Percentiles rank a stretch among this genome's conserved stretches.
Conservation (phyloP, 2,329 filamentous ascomycete genomes). For the Celoporthe dispersa region DNA sequence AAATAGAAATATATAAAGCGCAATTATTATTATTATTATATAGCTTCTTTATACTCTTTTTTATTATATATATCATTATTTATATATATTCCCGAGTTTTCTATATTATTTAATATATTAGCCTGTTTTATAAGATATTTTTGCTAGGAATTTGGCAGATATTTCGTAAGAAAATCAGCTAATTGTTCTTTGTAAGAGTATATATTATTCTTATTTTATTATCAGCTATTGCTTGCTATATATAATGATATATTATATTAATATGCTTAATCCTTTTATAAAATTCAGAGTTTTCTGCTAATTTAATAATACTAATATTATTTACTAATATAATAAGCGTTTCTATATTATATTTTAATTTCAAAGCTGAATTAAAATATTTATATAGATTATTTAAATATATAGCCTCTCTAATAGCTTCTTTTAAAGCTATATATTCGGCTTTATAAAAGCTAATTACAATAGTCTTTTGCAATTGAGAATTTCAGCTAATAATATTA, state of each 20-base stretch:
- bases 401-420: not conserved
- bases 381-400: slow-evolving; percentile 4
- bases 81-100: not conserved
- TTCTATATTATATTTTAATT: not conserved
- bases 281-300: slow-evolving; percentile 8
- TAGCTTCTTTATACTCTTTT: not conserved
- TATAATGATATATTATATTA: not conserved
- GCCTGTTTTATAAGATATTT: not conserved
- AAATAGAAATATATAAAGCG: no score
- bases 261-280: slow-evolving; percentile 14
- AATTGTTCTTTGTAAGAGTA: not conserved
- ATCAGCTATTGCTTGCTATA: not conserved
- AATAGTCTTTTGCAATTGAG: no score
- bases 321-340: not conserved
- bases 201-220: slow-evolving; percentile 12
- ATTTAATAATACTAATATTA: slow-evolving; percentile 4
- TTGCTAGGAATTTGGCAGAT: not conserved
- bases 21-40: not conserved
- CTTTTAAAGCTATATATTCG: slow-evolving; percentile 8
- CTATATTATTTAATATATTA: slow-evolving; percentile 8
- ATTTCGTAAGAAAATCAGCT: not conserved
- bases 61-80: slow-evolving; percentile 10
- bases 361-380: not conserved
- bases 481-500: slow-evolving; percentile 7
- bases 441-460: not conserved